Conservation (phyloP, 2,329 filamentous ascomycete genomes). For the Cryphonectria naterciae region DNA sequence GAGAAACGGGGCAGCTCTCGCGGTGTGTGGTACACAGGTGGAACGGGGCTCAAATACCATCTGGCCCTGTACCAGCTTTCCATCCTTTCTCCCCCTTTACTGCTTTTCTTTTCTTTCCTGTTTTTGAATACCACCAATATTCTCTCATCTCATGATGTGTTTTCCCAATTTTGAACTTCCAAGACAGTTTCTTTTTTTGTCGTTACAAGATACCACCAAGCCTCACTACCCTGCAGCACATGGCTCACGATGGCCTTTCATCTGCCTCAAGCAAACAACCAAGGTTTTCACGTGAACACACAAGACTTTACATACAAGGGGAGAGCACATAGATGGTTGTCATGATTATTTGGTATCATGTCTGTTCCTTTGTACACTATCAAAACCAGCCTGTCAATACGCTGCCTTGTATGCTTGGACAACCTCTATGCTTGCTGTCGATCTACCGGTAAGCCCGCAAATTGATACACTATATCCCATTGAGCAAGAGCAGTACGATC, state of each 20-base stretch:
- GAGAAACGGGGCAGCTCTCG: constrained; percentile 7
- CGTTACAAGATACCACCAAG: not conserved
- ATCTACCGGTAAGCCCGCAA: constrained; percentile 10
- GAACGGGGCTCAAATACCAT: constrained; percentile 15
- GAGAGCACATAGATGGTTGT: constrained; percentile 1
- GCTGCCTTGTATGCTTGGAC: not conserved
- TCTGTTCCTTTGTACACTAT: constrained; percentile 16
- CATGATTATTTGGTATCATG: constrained; percentile 23
- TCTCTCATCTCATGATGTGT: not conserved
- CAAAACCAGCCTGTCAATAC: constrained; percentile 3
- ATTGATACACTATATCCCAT: not conserved
- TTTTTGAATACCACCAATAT: not conserved
- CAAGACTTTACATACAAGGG: not conserved
- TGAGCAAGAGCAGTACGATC: constrained; percentile 10
- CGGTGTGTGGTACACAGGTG: constrained; percentile 5
- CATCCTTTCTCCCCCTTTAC: not conserved
- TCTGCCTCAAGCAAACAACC: not conserved
- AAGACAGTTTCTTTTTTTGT: not conserved
- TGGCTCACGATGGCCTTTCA: not conserved
- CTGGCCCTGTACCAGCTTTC: constrained; percentile 10
- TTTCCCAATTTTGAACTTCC: not conserved
- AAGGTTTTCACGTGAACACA: not conserved
- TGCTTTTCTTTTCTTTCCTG: not conserved
- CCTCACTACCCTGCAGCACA: not conserved
- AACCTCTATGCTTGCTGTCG: constrained; percentile 11